phyloP scores from a whole-genome alignment of 2,329 filamentous ascomycete genomes.

The Tolypocladium inflatum region DNA sequence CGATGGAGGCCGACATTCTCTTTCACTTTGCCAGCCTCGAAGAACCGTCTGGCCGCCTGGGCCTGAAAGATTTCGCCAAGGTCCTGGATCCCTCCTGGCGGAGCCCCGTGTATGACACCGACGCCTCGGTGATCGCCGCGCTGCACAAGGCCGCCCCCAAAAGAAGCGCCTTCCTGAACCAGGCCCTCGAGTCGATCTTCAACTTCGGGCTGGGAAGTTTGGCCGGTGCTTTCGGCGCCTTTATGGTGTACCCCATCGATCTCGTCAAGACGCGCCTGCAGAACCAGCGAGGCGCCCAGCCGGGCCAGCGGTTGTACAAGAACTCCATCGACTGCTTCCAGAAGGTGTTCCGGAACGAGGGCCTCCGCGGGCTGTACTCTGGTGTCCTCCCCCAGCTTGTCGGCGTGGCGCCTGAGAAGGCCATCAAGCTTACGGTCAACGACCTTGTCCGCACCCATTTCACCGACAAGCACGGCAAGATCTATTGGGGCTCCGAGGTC shows the following conservation, averaged over 20 bases:
- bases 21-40: conserved; percentile 97
- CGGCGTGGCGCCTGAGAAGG: conserved; percentile 97
- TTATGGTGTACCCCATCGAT: conserved; percentile 99
- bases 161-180: conserved; percentile 39
- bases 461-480: conserved; percentile 66
- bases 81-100: conserved; percentile 93
- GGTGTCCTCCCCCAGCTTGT: conserved; percentile 92
- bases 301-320: conserved; percentile 86
- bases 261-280: conserved; percentile 98
- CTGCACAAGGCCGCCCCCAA: conserved; percentile 24
- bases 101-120: conserved; percentile 42
- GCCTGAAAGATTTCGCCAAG: conserved; percentile 80
- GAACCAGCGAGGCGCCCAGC: conserved; percentile 78
- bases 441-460: conserved; percentile 75
- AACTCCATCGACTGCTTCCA: conserved; percentile 93
- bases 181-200: conserved; percentile 62
- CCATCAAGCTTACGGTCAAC: conserved; percentile 98
- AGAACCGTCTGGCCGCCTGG: conserved; percentile 75
- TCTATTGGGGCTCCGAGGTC: conserved; percentile 63
- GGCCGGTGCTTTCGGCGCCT: conserved; percentile 93
- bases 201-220: conserved; percentile 85
- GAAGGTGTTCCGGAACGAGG: conserved; percentile 91
- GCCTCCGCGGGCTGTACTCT: conserved; percentile 81
- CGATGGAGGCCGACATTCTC: conserved; percentile 96
- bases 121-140: conserved; percentile 29